These are phyloP conservation scores for Thamnidium elegans DNA, from an alignment of 192 early-diverging fungal genomes.

Conservation along the genomic window DNA sequence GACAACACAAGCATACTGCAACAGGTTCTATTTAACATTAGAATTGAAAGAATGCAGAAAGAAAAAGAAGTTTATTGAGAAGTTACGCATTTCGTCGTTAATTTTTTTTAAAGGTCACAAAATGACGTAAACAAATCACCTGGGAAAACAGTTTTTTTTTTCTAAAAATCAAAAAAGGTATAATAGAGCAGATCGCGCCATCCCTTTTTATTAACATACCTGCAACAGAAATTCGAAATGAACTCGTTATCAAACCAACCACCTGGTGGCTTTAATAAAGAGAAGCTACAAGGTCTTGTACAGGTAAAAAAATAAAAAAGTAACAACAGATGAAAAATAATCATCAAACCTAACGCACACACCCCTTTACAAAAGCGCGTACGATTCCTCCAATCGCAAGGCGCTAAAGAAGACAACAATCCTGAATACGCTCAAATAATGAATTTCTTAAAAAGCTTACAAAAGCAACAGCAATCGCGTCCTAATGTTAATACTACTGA, in stretches of 20 bases:
- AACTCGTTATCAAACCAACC: constrained; percentile 8
- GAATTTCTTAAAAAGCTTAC: constrained; percentile 50
- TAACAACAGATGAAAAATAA: neutral
- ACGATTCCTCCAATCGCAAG: constrained; percentile 55
- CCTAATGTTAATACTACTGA: neutral
- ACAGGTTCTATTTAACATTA: no score
- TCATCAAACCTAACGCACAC: neutral
- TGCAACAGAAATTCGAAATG: neutral
- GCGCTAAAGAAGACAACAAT: constrained; percentile 77
- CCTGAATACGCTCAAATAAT: constrained; percentile 74
- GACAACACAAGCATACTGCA: no score
- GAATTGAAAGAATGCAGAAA: no score
- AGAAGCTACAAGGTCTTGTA: constrained; percentile 28
- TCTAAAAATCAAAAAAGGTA: no score
- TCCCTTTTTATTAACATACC: no score
- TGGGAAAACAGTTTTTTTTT: no score
- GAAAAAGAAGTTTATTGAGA: no score
- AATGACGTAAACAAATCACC: no score
- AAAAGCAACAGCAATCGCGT: constrained; percentile 31
- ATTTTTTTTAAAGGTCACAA: no score
- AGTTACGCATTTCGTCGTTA: no score
- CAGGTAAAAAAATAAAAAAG: constrained; percentile 15
- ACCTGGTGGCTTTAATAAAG: constrained; percentile 2
- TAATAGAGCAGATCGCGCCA: no score
- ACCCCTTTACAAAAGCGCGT: constrained; percentile 20